These are phyloP conservation scores for Metarhizium album DNA, from an alignment of 2,329 filamentous ascomycete species.

Conservation along the genomic window DNA sequence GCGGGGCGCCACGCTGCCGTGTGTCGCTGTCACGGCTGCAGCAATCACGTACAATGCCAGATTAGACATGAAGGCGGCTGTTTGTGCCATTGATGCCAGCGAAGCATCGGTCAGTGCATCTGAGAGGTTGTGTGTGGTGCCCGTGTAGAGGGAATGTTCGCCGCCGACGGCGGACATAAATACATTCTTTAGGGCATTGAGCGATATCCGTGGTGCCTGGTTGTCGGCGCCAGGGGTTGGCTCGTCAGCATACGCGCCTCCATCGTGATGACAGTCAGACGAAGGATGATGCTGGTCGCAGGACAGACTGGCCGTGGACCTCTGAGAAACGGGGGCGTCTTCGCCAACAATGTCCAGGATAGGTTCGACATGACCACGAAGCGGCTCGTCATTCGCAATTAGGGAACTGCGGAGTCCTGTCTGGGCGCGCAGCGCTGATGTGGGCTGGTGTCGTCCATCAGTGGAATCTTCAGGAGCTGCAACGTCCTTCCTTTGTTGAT, in stretches of 20 bases:
- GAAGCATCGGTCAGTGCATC: not conserved
- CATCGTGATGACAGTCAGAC: not conserved
- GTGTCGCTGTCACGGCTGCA: not conserved
- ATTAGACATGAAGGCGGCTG: not conserved
- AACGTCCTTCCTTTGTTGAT: not conserved
- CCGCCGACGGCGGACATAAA: too few species aligned
- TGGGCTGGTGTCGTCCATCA: not conserved
- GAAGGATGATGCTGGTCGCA: not conserved
- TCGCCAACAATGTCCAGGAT: not conserved
- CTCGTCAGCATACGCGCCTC: too few species aligned
- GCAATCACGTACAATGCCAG: not conserved
- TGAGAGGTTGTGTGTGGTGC: too few species aligned
- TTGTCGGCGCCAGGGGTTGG: too few species aligned
- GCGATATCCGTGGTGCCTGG: too few species aligned
- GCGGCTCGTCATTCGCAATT: not conserved
- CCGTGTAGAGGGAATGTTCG: too few species aligned
- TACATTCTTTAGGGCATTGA: too few species aligned
- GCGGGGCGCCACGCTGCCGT: not conserved
- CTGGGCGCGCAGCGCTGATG: not conserved
- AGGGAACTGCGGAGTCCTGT: not conserved
- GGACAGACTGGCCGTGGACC: not conserved
- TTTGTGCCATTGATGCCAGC: not conserved
- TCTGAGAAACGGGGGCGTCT: not conserved
- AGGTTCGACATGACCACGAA: not conserved
- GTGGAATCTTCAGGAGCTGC: not conserved